Base-by-base conservation (phyloP, 2,329 filamentous ascomycete species). In the Alternaria infectoria region DNA sequence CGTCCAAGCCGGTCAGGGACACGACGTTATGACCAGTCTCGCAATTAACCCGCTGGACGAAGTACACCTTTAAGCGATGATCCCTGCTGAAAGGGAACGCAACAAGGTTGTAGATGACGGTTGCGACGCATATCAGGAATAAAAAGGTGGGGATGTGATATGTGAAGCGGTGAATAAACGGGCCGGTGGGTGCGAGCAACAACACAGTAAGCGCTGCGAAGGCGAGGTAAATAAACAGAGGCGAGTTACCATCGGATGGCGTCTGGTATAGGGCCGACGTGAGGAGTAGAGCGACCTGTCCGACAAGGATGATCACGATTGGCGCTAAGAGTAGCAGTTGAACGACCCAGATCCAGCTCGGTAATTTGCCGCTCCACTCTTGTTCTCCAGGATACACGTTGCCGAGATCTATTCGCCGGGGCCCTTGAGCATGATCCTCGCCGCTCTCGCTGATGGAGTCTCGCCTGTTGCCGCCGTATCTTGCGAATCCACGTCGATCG, bases 51-150 rank as follows among this genome's bases (percentile, higher is more conserved):
- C 87, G 87, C 77, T 99, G 94, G 54, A 92, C 84, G 78, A 98
- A 97, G 79, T 90, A 96, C 51, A 95, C 85, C 80, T 98, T 98
- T 79, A 97, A 88, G 40, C 93, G 88, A 76, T 90, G 91, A 62
- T 89, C 86, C 21, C 87, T 82, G 0, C 93, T 96, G 80, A 98
- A 98, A 0, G 96, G 96, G 79, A 97, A 97, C 2, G 92, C 92
- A 3, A 88, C 81, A 5, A 97, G 86, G 75, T 96, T 97, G 83
- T 97, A 98, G 59, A 94, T 86, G 26, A 96, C 81, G 1, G 93
- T 96, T 28, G 86, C 92, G 23, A 88, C 74, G 65, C 93, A 92
- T 9, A 97, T 82, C 12, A 90, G 76, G 26, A 96, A 84, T 15
- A 97, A 80, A 71, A 97, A 89, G 0, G 90, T 82, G 0, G 96